These are phyloP conservation scores for Flaveria bidentis DNA, from an alignment of 129 eudicot species.

Conservation along the genomic window DNA sequence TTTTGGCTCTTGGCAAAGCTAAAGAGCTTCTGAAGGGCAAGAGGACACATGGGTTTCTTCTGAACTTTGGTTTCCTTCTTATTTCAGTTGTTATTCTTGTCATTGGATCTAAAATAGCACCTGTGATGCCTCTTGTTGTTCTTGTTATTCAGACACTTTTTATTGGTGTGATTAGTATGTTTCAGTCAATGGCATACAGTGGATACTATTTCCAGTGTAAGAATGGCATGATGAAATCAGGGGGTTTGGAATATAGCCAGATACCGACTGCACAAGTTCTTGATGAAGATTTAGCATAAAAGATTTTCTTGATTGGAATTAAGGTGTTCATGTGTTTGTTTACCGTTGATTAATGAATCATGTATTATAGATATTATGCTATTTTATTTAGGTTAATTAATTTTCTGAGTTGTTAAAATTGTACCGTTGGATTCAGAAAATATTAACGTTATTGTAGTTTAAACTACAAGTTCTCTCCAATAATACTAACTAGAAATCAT, in stretches of 20 bases:
- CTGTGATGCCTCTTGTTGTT: conserved; percentile 1
- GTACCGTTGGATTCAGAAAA: no score
- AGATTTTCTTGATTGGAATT: no score
- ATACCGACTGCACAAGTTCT: conserved; percentile 26
- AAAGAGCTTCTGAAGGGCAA: conserved; percentile 36
- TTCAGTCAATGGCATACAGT: conserved; percentile 35
- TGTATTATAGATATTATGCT: no score
- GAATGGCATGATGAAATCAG: conserved; percentile 37
- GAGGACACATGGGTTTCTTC: conserved; percentile 33
- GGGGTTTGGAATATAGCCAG: conserved; percentile 32
- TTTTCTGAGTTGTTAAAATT: no score
- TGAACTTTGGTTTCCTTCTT: conserved; percentile 1
- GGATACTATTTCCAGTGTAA: conserved; percentile 55
- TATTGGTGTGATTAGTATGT: conserved; percentile 29
- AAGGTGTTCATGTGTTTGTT: no score
- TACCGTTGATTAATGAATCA: no score
- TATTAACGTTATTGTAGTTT: no score
- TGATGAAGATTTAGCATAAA: conserved; percentile 27
- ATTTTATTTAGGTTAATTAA: no score
- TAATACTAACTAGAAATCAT: no score
- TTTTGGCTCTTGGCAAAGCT: conserved; percentile 36
- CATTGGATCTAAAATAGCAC: not conserved
- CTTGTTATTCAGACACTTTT: conserved; percentile 13
- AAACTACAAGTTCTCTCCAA: no score
- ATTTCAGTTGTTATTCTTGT: not conserved